Evolutionary conservation across 441 rosid genomes (phyloP).

Genomic region (Erodium trifolium): DNA sequence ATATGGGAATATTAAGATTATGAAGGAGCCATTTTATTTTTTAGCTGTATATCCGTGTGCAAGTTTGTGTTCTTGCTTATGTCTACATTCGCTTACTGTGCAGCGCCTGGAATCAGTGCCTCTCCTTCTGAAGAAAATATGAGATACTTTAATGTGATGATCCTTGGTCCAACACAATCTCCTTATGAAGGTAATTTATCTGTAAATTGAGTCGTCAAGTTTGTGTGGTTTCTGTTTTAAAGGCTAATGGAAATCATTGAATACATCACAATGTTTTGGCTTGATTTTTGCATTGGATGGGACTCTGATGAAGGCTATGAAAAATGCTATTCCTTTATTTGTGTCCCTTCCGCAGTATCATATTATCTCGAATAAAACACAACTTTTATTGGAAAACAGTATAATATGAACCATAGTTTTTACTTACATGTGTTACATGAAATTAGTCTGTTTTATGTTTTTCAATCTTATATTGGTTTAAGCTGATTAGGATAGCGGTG

Average conservation of each 20-base stretch:
- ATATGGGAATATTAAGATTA: too few relatives aligned
- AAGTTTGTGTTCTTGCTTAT: not conserved
- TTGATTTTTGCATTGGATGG: too few relatives aligned
- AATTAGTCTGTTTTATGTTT: too few relatives aligned
- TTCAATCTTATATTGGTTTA: too few relatives aligned
- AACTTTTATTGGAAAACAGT: too few relatives aligned
- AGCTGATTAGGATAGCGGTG: too few relatives aligned
- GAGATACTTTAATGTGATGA: slow-evolving; percentile 95
- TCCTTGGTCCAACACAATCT: slow-evolving; percentile 95
- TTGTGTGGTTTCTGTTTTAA: too few relatives aligned
- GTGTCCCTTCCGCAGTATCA: too few relatives aligned
- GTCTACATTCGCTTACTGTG: not conserved
- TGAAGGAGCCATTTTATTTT: not conserved
- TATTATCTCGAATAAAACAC: too few relatives aligned
- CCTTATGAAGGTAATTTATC: slow-evolving; percentile 74
- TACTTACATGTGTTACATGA: not conserved
- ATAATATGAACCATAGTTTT: too few relatives aligned
- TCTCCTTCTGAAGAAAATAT: slow-evolving; percentile 63
- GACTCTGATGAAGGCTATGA: too few relatives aligned
- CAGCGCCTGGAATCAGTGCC: slow-evolving; percentile 62
- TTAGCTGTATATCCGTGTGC: not conserved
- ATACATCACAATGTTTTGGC: not conserved
- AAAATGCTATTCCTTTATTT: too few relatives aligned
- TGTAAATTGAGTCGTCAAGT: not conserved
- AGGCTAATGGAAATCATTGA: not conserved